Percentiles rank a stretch among this genome's conserved stretches.
Conservation (phyloP, 2,329 filamentous ascomycete genomes). For the Lasiodiplodia sp. region DNA sequence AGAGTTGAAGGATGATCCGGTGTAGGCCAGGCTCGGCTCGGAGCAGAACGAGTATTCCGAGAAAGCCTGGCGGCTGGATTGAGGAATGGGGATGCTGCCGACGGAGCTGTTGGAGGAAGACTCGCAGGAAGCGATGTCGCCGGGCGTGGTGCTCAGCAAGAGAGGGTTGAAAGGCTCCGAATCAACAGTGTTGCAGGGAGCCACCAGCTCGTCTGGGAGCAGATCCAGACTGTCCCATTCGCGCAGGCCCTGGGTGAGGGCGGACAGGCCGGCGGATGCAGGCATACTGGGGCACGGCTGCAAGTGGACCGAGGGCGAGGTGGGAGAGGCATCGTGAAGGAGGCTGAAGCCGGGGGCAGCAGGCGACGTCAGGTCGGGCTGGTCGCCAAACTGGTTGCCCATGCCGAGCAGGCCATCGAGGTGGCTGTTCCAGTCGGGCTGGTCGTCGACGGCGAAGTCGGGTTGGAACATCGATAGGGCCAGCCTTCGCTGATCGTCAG, state of each 20-base stretch:
- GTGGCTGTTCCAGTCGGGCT: not conserved
- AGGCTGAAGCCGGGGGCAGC: slow-evolving; percentile 14
- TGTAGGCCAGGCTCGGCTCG: slow-evolving; percentile 25
- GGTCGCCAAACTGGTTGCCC: slow-evolving; percentile 5
- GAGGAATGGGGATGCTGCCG: slow-evolving; percentile 29
- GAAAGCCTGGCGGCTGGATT: not conserved
- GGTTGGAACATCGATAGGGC: slow-evolving; percentile 1
- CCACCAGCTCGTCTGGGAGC: slow-evolving; percentile 6
- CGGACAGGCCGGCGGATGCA: not conserved
- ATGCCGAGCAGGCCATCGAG: slow-evolving; percentile 15
- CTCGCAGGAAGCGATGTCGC: not conserved
- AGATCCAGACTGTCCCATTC: slow-evolving; percentile 7
- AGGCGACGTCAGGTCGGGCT: slow-evolving; percentile 5
- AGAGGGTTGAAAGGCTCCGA: slow-evolving; percentile 21
- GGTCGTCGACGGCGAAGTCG: not conserved
- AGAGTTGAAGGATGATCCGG: slow-evolving; percentile 27
- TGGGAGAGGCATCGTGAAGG: slow-evolving; percentile 13
- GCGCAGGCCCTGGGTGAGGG: slow-evolving; percentile 12
- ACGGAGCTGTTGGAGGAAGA: slow-evolving; percentile 8
- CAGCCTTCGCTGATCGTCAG: slow-evolving; percentile 10
- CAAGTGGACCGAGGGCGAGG: slow-evolving; percentile 13
- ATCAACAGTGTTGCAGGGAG: slow-evolving; percentile 5
- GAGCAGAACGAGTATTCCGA: slow-evolving; percentile 23
- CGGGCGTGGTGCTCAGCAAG: not conserved
- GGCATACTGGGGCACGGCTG: not conserved